A percentile compares a stretch with the other conserved stretches of the same genome.
phyloP scores from a whole-genome alignment of 2,329 filamentous ascomycete species.

The Sarocladiaceae sp. region DNA sequence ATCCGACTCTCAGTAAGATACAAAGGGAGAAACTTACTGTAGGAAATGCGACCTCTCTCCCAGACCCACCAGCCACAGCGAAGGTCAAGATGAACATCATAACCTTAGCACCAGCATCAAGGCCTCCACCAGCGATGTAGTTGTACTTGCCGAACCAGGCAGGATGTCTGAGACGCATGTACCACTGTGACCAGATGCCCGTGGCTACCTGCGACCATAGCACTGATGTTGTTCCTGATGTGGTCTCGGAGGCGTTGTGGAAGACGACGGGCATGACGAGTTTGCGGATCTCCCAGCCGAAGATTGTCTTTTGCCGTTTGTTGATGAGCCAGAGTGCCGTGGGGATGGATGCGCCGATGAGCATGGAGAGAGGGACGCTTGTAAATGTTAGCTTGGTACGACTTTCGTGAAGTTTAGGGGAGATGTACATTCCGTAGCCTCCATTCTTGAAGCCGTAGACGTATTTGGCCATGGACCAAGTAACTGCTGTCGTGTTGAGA shows the following conservation, averaged over 20 bases:
- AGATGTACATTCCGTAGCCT: constrained; percentile 1
- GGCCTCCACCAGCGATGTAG: constrained; percentile 11
- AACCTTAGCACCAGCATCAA: constrained; percentile 18
- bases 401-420: too few relatives aligned
- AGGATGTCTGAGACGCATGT: constrained; percentile 19
- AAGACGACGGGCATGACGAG: constrained; percentile 38
- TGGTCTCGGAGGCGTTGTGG: constrained; percentile 22
- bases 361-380: too few relatives aligned
- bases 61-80: constrained; percentile 16
- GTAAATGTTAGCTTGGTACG: too few relatives aligned
- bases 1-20: too few relatives aligned
- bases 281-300: constrained; percentile 13
- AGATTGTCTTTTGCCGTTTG: too few relatives aligned
- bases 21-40: too few relatives aligned
- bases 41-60: constrained; percentile 15
- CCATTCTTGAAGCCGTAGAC: constrained; percentile 15
- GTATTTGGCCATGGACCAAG: constrained; percentile 21
- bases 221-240: constrained; percentile 20
- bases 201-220: constrained; percentile 23
- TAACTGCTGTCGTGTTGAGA: constrained; percentile 34
- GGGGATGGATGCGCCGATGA: too few relatives aligned
- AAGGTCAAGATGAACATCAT: constrained; percentile 19
- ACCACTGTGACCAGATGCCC: constrained; percentile 28
- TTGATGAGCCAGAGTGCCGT: too few relatives aligned
- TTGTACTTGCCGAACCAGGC: constrained; percentile 23